Evolutionary conservation across 345 rosid species (phyloP).

Genomic region (Punica granatum): DNA sequence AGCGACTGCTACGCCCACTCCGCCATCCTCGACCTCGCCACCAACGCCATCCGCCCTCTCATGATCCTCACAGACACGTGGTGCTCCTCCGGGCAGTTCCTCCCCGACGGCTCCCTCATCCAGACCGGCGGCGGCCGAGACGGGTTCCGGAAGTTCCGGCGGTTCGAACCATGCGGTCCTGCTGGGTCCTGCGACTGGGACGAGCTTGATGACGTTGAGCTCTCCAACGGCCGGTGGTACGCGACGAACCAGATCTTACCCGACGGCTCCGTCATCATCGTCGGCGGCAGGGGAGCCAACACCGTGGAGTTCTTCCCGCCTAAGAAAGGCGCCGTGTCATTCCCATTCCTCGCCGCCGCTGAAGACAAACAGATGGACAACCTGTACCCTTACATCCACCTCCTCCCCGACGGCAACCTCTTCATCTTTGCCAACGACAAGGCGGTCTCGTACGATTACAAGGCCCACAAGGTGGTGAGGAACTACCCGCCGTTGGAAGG

Average conservation of each 20-base stretch:
- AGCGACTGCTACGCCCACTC: slow-evolving; percentile 86
- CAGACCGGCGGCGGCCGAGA: slow-evolving; percentile 72
- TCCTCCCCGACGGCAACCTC: slow-evolving; percentile 74
- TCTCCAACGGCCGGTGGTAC: slow-evolving; percentile 57
- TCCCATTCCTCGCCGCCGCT: slow-evolving; percentile 57
- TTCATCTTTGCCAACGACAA: slow-evolving; percentile 76
- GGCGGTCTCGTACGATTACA: slow-evolving; percentile 63
- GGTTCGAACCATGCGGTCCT: slow-evolving; percentile 46
- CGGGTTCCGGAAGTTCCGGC: slow-evolving; percentile 45
- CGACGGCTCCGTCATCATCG: slow-evolving; percentile 62
- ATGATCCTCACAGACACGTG: slow-evolving; percentile 69
- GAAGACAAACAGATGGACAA: slow-evolving; percentile 85
- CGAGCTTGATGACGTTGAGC: slow-evolving; percentile 41
- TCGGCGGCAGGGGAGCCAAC: slow-evolving; percentile 56
- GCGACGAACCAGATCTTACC: slow-evolving; percentile 64
- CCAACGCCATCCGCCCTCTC: slow-evolving; percentile 45
- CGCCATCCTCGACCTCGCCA: slow-evolving; percentile 36
- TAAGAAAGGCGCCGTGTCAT: slow-evolving; percentile 42
- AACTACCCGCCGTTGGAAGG: slow-evolving; percentile 67
- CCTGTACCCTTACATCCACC: slow-evolving; percentile 81
- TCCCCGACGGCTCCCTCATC: slow-evolving; percentile 59
- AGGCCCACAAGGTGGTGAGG: slow-evolving; percentile 27
- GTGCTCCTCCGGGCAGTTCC: slow-evolving; percentile 75
- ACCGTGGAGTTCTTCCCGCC: slow-evolving; percentile 66
- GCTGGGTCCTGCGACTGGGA: slow-evolving; percentile 52